Base-by-base conservation (phyloP, 2,329 filamentous ascomycete species). In the Colletotrichum tamarilloi region DNA sequence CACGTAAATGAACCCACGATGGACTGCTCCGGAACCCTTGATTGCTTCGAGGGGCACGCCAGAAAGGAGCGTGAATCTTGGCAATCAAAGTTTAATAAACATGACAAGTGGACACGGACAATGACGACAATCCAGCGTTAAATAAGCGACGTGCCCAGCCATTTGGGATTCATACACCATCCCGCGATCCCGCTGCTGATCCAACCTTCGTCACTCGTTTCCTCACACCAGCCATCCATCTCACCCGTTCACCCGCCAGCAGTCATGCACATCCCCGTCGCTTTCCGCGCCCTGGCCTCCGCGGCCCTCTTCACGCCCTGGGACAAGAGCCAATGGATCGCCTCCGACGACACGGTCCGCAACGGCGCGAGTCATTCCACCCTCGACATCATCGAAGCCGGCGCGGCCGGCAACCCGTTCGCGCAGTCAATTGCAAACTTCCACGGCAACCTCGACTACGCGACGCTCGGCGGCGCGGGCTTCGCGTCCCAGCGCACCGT, bases 401-500 rank as follows among this genome's bases (percentile, higher is more conserved):
- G 78, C 64, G 70, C 74, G 81, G 3, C 32, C 26, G 67, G 67
- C 16, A 73, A 73, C 67, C 70, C 67, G 3, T 73, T 73, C 9
- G 4, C 60, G 16, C 46, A 49, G 38, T 30, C 70, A 16, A 30
- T 73, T 14, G 90, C 92, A 82, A 72, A 87, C 83, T 95, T 95
- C 83, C 83, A 90, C 76, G 94, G 94, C 4, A 85, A 85, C 22
- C 87, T 97, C 22, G 93, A 97, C 82, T 94, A 92, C 75, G 87
- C 87, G 62, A 91, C 93, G 0, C 89, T 97, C 0, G 94, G 94
- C 24, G 94, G 93, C 28, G 94, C 94, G 0, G 94, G 94, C 5
- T 97, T 97, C 79, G 94, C 94, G 5, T 94, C 92, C 3, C 94
- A 95, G 80, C 89, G 92, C 56, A 95, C 92, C 7, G 87, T 85